Evolutionary conservation across 225 moss, liverwort and hornwort species (phyloP).

Genomic region (Pleurozium schreberi): DNA sequence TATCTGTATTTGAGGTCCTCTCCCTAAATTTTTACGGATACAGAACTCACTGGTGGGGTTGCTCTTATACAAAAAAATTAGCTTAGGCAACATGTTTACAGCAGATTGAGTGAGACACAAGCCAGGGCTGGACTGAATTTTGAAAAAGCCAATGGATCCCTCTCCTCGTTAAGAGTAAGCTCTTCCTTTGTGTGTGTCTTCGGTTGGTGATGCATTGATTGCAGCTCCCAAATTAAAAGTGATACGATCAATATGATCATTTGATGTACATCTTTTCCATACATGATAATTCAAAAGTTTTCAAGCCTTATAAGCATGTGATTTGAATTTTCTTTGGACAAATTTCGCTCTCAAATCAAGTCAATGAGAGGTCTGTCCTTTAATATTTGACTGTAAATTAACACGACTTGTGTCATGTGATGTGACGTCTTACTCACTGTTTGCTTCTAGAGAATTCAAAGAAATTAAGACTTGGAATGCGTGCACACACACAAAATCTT

Average conservation of each 20-base stretch:
- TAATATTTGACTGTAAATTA: background rate
- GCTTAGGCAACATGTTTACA: too few relatives aligned
- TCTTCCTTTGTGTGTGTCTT: background rate
- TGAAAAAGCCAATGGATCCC: background rate
- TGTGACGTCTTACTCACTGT: background rate
- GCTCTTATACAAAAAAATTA: too few relatives aligned
- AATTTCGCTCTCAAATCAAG: background rate
- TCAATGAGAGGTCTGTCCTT: background rate
- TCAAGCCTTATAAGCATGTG: conserved; percentile 2
- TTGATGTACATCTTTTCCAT: background rate
- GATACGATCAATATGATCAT: background rate
- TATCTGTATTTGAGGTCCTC: too few relatives aligned
- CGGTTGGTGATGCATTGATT: conserved; percentile 8
- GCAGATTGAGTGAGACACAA: too few relatives aligned
- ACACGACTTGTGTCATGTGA: background rate
- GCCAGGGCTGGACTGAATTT: too few relatives aligned
- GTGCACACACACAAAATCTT: background rate
- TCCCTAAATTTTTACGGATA: too few relatives aligned
- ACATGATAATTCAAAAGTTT: background rate
- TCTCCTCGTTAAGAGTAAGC: background rate
- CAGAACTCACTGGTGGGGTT: too few relatives aligned
- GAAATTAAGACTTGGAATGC: background rate
- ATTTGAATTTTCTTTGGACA: background rate
- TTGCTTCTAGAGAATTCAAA: background rate
- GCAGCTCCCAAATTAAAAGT: background rate